Evolutionary conservation across 2,329 filamentous ascomycete genomes (phyloP).

Genomic region (Fusarium bulbicola): DNA sequence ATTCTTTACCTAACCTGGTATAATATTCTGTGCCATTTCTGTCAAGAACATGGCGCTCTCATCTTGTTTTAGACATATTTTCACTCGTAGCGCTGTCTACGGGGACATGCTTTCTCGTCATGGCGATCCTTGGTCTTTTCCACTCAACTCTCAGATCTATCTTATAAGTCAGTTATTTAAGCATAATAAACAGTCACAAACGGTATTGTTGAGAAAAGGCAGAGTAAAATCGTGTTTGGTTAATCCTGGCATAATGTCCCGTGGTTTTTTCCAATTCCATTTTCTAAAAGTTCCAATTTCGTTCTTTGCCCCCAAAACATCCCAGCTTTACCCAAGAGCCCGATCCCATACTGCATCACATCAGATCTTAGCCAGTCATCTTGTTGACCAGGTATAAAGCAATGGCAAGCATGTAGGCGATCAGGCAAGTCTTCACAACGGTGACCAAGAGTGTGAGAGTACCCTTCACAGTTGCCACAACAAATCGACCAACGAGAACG

Average conservation of each 20-base stretch:
- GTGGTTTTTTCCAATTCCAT: too few species aligned
- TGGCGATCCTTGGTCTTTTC: neutral
- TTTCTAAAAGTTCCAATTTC: neutral
- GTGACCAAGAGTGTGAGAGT: neutral
- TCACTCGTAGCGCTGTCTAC: neutral
- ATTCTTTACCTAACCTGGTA: accelerated
- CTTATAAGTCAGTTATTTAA: accelerated
- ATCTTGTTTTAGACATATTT: neutral
- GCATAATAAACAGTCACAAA: too few species aligned
- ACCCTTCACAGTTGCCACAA: neutral
- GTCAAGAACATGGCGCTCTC: accelerated
- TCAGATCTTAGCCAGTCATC: neutral
- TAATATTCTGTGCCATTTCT: too few species aligned
- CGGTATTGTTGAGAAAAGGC: too few species aligned
- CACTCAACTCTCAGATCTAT: too few species aligned
- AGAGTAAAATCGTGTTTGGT: too few species aligned
- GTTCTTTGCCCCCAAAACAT: neutral
- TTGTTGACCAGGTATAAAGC: neutral
- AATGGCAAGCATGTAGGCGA: neutral
- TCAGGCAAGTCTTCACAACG: neutral
- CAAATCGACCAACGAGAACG: neutral
- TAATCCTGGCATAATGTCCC: accelerated
- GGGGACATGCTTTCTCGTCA: neutral
- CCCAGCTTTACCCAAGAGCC: too few species aligned
- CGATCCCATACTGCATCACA: too few species aligned